Conservation (phyloP, 1,284 basidiomycete species). For the Volvariella volvacea region DNA sequence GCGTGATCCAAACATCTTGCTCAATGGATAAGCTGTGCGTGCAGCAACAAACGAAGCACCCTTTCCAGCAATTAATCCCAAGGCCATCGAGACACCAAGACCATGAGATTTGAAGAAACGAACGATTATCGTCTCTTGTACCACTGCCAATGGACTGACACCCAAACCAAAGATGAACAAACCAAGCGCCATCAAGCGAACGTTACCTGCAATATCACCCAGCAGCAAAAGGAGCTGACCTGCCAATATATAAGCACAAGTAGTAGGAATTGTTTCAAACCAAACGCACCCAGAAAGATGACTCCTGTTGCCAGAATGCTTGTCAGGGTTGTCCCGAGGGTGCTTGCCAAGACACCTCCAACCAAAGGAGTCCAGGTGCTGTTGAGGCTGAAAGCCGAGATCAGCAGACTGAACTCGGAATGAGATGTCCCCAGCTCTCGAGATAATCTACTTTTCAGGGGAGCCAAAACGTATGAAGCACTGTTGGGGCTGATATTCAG, state of each 20-base stretch:
- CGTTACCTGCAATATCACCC: constrained; percentile 51
- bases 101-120: constrained; percentile 74
- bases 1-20: constrained; percentile 56
- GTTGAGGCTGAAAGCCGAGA: constrained; percentile 71
- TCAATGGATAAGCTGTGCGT: constrained; percentile 68
- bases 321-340: constrained; percentile 61
- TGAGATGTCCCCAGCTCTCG: constrained; percentile 72
- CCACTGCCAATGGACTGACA: constrained; percentile 68
- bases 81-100: constrained; percentile 71
- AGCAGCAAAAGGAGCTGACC: constrained; percentile 58
- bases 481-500: constrained; percentile 25
- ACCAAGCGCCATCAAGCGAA: constrained; percentile 62
- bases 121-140: constrained; percentile 75
- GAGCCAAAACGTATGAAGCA: constrained; percentile 66
- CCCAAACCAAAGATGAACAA: constrained; percentile 78
- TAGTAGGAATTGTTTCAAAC: neutral
- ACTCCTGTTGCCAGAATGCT: constrained; percentile 68
- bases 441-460: constrained; percentile 65
- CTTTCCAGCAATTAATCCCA: constrained; percentile 76
- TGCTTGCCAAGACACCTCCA: constrained; percentile 60
- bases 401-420: constrained; percentile 68
- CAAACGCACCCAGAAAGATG: constrained; percentile 51
- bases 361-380: constrained; percentile 78
- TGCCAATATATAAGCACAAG: constrained; percentile 17
- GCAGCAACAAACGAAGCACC: constrained; percentile 70